Base-by-base conservation (phyloP, 352 stramenopile species). In the Phytophthora capsici region DNA sequence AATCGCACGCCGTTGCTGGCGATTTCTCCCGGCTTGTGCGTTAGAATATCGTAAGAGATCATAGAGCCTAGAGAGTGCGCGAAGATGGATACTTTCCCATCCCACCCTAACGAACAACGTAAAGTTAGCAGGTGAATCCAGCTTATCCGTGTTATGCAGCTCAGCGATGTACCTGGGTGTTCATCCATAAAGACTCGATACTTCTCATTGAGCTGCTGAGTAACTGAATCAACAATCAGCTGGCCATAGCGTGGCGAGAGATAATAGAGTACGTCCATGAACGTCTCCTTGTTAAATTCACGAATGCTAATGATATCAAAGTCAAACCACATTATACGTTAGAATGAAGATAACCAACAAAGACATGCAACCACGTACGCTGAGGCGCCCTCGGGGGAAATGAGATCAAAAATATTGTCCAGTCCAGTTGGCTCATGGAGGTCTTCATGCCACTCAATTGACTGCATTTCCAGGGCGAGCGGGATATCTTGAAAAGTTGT, bases 211-310 rank as follows among this genome's bases (percentile, higher is more conserved):
- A 96, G 71, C 61, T 96, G 84, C 45, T 91, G 66, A 14, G 86
- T 94, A 48, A 98, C 92, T 5, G 93, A 93, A 71, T 97, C 82
- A 40, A 98, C 79, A 45, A 98, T 96, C 17, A 97, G 73, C 57
- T 98, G 92, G 6, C 94, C 89, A 64, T 97, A 97, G 3, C 87
- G 77, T 32, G 91, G 89, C 16, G 86, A 96, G 64, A 98, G 74
- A 72, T 98, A 98, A 48, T 97, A 98, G 4, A 98, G 65, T n/a
- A 97, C 85, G 52, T 98, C 93, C 87, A 98, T 96, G 28, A 98
- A 76, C 0, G 93, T 97, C 69, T 98, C 92, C 63, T 98, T 98
- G 63, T 90, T 96, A 64, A 98, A 98, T 26, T 96, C 80, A 37
- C 93, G 81, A 65, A 98, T 92, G 34, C 88, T 94, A 61, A 48